Percentiles rank a stretch among this genome's conserved stretches.
These are phyloP conservation scores for Exophiala oligosperma DNA, from an alignment of 2,329 filamentous ascomycete species.

Conservation along the genomic window DNA sequence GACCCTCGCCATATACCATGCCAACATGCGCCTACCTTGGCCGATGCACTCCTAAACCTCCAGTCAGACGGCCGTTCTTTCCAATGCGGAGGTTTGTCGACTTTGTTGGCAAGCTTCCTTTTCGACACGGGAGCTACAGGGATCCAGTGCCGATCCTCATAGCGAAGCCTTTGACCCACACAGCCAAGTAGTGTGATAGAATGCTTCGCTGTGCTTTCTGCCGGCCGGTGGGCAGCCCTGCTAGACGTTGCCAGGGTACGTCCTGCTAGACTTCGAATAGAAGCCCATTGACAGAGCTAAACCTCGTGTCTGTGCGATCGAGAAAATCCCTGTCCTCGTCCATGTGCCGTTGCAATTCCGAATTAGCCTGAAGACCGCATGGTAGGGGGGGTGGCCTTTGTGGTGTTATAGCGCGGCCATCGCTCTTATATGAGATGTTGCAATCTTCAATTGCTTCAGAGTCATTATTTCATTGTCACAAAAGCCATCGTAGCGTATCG, in stretches of 20 bases:
- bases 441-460: neutral
- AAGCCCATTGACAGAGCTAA: neutral
- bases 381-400: neutral
- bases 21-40: too few species aligned
- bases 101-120: neutral
- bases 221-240: slow-evolving; percentile 2
- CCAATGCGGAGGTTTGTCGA: neutral
- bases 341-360: slow-evolving; percentile 1
- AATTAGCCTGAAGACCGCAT: slow-evolving; percentile 19
- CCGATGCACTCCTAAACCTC: neutral
- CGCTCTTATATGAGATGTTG: neutral
- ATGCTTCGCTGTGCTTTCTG: slow-evolving; percentile 11
- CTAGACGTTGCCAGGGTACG: slow-evolving; percentile 6
- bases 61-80: neutral
- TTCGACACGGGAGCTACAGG: slow-evolving; percentile 21
- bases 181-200: neutral
- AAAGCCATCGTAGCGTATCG: slow-evolving; percentile 2
- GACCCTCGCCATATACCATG: too few species aligned
- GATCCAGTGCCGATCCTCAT: slow-evolving; percentile 18
- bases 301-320: neutral
- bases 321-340: neutral
- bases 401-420: neutral
- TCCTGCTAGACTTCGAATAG: neutral
- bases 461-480: neutral
- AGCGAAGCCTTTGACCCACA: neutral